Evolutionary conservation across 1,139 yeast genomes (phyloP).

Genomic region (Diutina catenulata): DNA sequence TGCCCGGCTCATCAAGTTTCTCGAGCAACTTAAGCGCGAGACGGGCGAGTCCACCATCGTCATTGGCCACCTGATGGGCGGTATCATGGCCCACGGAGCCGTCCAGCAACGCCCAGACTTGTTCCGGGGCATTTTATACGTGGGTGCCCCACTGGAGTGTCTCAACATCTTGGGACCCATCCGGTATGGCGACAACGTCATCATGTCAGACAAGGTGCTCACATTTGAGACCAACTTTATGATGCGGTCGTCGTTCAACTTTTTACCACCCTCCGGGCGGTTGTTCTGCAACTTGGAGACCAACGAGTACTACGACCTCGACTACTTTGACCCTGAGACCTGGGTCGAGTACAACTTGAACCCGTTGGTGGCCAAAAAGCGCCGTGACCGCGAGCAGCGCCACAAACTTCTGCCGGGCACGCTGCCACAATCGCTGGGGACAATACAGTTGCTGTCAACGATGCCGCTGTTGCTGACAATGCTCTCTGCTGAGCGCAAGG

Average conservation of each 20-base stretch:
- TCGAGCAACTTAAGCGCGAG: constrained; percentile 26
- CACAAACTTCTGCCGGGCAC: not conserved
- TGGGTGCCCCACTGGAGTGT: constrained; percentile 78
- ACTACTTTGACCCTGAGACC: constrained; percentile 65
- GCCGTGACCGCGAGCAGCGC: constrained; percentile 7
- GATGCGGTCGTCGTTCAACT: constrained; percentile 76
- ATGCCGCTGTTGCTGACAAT: not conserved
- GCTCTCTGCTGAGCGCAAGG: not conserved
- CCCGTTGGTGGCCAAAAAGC: constrained; percentile 49
- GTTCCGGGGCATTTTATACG: constrained; percentile 65
- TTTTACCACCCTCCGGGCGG: constrained; percentile 64
- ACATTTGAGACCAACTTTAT: constrained; percentile 77
- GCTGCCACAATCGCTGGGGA: not conserved
- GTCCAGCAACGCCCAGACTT: constrained; percentile 56
- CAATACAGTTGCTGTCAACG: not conserved
- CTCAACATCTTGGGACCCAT: constrained; percentile 80
- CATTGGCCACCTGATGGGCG: constrained; percentile 93
- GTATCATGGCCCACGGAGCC: constrained; percentile 70
- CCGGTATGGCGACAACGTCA: constrained; percentile 68
- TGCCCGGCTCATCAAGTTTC: constrained; percentile 33
- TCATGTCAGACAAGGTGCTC: constrained; percentile 60
- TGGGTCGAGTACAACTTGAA: constrained; percentile 72
- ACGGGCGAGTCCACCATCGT: constrained; percentile 50
- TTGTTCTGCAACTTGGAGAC: constrained; percentile 56
- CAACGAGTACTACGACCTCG: constrained; percentile 49